Conservation (phyloP, 2,329 filamentous ascomycete species). For the Nemania sp. region DNA sequence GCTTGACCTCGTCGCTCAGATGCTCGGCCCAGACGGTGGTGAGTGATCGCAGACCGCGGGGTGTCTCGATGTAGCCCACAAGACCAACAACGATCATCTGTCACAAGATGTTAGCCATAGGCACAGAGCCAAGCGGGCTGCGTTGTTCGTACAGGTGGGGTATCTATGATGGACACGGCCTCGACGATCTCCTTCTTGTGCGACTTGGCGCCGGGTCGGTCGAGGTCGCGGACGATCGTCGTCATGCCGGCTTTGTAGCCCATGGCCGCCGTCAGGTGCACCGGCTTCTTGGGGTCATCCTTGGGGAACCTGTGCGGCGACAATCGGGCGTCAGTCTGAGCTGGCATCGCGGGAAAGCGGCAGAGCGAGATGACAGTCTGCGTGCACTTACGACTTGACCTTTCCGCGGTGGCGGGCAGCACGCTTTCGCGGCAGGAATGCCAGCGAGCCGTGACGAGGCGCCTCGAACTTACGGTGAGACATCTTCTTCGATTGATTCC, state of each 20-base stretch:
- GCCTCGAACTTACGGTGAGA: slow-evolving; percentile 71
- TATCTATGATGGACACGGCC: slow-evolving; percentile 86
- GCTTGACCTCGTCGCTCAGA: slow-evolving; percentile 97
- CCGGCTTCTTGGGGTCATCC: slow-evolving; percentile 99
- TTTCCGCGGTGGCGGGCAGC: slow-evolving; percentile 93
- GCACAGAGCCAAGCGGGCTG: slow-evolving; percentile 77
- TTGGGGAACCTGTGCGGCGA: slow-evolving; percentile 81
- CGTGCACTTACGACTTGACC: slow-evolving; percentile 86
- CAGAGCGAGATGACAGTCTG: slow-evolving; percentile 9
- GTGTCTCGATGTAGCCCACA: slow-evolving; percentile 99
- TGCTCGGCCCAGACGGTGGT: slow-evolving; percentile 99
- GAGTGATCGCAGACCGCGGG: slow-evolving; percentile 97
- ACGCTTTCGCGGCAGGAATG: slow-evolving; percentile 87
- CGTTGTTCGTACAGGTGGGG: slow-evolving; percentile 91
- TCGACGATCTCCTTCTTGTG: slow-evolving; percentile 99
- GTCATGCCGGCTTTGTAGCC: slow-evolving; percentile 99
- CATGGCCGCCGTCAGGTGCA: slow-evolving; percentile 97
- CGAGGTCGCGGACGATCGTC: slow-evolving; percentile 98
- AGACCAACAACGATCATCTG: slow-evolving; percentile 99
- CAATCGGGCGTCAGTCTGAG: slow-evolving; percentile 30
- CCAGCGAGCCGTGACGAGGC: slow-evolving; percentile 92
- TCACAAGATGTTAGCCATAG: slow-evolving; percentile 69
- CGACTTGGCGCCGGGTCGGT: slow-evolving; percentile 98
- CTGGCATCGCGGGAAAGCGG: slow-evolving; percentile 19
- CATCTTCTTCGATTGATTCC: slow-evolving; percentile 45